Base-by-base conservation (phyloP, 2,329 filamentous ascomycete species). In the Thelonectria olida region DNA sequence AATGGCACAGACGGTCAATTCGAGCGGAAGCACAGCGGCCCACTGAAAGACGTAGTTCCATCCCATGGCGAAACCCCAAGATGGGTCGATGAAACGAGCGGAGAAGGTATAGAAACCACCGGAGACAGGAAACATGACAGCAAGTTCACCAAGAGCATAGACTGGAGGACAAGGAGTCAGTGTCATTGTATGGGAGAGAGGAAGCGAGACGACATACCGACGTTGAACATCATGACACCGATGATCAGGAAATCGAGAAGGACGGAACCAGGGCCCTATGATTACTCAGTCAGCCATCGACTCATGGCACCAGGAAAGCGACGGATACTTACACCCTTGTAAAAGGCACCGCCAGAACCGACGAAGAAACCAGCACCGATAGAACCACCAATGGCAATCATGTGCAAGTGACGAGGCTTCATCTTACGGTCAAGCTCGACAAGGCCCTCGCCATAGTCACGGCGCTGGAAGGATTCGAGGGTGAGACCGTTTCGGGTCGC, bases 321-420 rank as follows among this genome's bases (percentile, higher is more conserved):
- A 2, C 7, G 7, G 34, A 10, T 3, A 65, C 68, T 64, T 61
- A 71, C 82, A 75, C 85, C 85, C 58, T 74, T 80, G 66, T 70
- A 70, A 10, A 88, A 78, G 47, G 85, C 85, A 67, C 77, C 74
- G 70, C 85, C 85, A 54, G 85, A 86, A 69, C 85, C 85, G 71
- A 88, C 85, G 73, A 88, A 88, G 79, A 88, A 86, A 77, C 85
- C 85, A 73, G 85, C 85, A 74, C 85, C 85, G 61, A 88, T 88
- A 28, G 85, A 86, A 59, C 85, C 85, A 73, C 85, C 85, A 51
- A 88, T 86, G 68, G 85, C 84, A 76, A 88, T 88, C 85, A 88
- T 87, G 75, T 88, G 83, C 68, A 88, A 76, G 75, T 88, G 85
- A 65, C 85, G 83, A 49, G 79, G 78, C 77, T 85, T 83, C 79